Evolutionary conservation across 2,329 filamentous ascomycete species (phyloP).

Genomic region (Domatiomyces globalis): DNA sequence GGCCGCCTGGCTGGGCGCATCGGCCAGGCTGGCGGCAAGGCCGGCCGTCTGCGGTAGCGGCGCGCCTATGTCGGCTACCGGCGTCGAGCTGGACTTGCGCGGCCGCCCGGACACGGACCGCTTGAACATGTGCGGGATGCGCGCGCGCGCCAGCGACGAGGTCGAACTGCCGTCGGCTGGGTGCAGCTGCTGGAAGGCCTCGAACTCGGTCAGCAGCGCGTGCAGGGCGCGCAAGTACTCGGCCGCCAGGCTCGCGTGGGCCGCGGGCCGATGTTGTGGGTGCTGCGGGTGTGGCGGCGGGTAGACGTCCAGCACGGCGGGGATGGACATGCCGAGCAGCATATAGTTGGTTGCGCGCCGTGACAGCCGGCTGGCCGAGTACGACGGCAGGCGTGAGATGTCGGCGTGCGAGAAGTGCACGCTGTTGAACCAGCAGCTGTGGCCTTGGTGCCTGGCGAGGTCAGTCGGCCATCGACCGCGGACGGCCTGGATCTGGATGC

Average conservation of each 20-base stretch:
- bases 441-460: constrained; percentile 63
- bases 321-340: constrained; percentile 79
- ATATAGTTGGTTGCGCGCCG: constrained; percentile 89
- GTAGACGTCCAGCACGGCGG: constrained; percentile 67
- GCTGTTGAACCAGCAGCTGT: constrained; percentile 97
- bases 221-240: constrained; percentile 84
- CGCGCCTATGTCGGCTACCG: constrained; percentile 45
- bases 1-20: constrained; percentile 9
- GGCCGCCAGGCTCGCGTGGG: constrained; percentile 53
- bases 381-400: constrained; percentile 68
- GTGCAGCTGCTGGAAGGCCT: constrained; percentile 80
- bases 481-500: background rate
- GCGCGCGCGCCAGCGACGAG: constrained; percentile 58
- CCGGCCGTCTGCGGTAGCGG: constrained; percentile 28
- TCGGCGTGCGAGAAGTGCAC: constrained; percentile 77
- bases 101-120: constrained; percentile 47
- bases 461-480: constrained; percentile 6
- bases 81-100: constrained; percentile 28
- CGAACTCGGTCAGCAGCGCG: constrained; percentile 76
- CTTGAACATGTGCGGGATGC: constrained; percentile 73
- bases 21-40: constrained; percentile 8
- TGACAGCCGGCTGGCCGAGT: constrained; percentile 68
- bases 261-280: constrained; percentile 23
- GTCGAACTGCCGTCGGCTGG: constrained; percentile 57
- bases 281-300: constrained; percentile 10